phyloP scores from a whole-genome alignment of 1,284 basidiomycete genomes.

The Boletus smithii region DNA sequence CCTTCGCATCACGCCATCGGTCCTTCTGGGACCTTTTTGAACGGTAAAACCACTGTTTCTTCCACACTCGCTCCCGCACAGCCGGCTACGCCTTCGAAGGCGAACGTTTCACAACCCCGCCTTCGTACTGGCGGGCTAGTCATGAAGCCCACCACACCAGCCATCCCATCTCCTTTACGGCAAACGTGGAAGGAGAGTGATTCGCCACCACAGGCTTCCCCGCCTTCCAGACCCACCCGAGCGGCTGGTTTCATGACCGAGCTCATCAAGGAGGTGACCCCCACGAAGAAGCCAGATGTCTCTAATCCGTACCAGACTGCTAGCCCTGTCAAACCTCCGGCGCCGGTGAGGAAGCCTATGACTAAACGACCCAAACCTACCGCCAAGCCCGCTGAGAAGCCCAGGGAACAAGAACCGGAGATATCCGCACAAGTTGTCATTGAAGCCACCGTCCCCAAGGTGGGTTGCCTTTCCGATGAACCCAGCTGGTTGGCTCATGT shows the following conservation, averaged over 20 bases:
- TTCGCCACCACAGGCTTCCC: constrained; percentile 40
- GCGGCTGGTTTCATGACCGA: constrained; percentile 64
- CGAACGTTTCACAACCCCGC: constrained; percentile 37
- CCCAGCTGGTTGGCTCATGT: constrained; percentile 1
- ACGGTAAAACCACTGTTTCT: constrained; percentile 25
- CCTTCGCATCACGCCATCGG: constrained; percentile 6
- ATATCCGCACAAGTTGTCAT: constrained; percentile 61
- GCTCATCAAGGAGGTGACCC: constrained; percentile 64
- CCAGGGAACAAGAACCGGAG: constrained; percentile 33
- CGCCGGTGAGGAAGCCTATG: constrained; percentile 41
- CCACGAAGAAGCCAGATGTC: constrained; percentile 58
- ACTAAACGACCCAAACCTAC: constrained; percentile 29
- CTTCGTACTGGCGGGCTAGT: constrained; percentile 42
- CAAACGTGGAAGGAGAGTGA: constrained; percentile 56
- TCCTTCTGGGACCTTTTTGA: constrained; percentile 16
- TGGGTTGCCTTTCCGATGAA: constrained; percentile 28
- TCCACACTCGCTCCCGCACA: constrained; percentile 17
- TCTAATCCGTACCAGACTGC: constrained; percentile 70
- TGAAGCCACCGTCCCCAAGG: constrained; percentile 69
- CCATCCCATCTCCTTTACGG: constrained; percentile 63
- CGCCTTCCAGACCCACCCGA: constrained; percentile 45
- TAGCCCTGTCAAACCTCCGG: constrained; percentile 49
- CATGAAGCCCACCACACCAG: constrained; percentile 54
- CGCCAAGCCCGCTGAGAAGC: constrained; percentile 34
- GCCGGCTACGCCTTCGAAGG: constrained; percentile 28